Base-by-base conservation (phyloP, 495 filamentous ascomycete species). In the Hypomontagnella monticulosa region DNA sequence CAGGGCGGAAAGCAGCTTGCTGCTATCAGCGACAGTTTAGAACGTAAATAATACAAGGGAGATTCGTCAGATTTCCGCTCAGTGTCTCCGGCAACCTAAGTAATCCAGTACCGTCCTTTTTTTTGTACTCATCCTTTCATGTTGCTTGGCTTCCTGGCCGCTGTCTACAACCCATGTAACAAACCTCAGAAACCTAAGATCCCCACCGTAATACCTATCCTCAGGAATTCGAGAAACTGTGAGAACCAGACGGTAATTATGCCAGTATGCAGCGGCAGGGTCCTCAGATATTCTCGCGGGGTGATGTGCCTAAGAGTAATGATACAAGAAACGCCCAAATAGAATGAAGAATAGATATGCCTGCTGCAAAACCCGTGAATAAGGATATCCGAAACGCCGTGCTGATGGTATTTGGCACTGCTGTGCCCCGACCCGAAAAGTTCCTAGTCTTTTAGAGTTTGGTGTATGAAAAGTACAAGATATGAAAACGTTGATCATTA, bases 1-100 rank as follows among this genome's bases (percentile, higher is more conserved):
- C 65, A 51, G 46, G 49, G 52, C 19, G 11, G 18, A 69, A 67
- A 66, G 40, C 44, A 65, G 64, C 46, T 58, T 54, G 63, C 64
- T 56, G 57, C 51, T 46, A 49, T 67, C 61, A 79, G 75, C 44
- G 74, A 78, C 67, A 66, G 76, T 76, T 53, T 52, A 71, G 70
- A 76, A 71, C 11, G 30, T 67, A 77, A 27, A 69, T 72, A 59
- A 57, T 76, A 75, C 72, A 75, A n/a, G 43, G n/a, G 14, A 57
- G 30, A 67, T 32, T 58, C 55, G n/a, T 58, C 16, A 66, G 42
- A 52, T 2, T 58, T 53, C 71, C 65, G 34, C 61, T 27, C 14
- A n/a, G 30, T 19, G 12, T 40, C 12, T 19, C 30, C 40, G 47
- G 43, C 23, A 14, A 56, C 3, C 19, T 30, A 40, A 52, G 23